These are phyloP conservation scores for Fraxinus velutina DNA, from an alignment of 305 asterid species.

Conservation along the genomic window DNA sequence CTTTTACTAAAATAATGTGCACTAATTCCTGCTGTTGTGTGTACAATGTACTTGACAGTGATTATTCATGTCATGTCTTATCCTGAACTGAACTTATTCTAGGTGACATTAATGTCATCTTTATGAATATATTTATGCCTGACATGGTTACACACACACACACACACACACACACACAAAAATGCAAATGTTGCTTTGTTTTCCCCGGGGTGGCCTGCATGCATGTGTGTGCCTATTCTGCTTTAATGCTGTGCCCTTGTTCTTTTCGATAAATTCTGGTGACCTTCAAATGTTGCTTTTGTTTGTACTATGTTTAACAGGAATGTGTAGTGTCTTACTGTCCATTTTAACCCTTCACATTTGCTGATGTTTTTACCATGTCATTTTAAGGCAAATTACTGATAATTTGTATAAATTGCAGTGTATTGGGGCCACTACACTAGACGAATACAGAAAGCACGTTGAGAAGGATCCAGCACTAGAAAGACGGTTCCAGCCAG, in stretches of 20 bases:
- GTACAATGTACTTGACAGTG: not conserved
- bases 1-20: not conserved
- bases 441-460: slow-evolving; percentile 90
- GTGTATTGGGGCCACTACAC: slow-evolving; percentile 98
- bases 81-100: not conserved
- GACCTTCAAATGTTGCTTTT: not conserved
- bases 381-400: not conserved
- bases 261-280: not conserved
- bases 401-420: slow-evolving; percentile 22
- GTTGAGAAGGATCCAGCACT: slow-evolving; percentile 99
- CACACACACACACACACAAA: not conserved
- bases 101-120: not conserved
- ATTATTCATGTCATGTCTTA: not conserved
- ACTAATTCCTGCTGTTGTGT: not conserved
- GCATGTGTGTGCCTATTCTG: not conserved
- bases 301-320: not conserved
- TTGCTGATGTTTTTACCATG: not conserved
- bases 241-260: not conserved
- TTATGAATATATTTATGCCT: not conserved
- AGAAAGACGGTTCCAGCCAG: slow-evolving; percentile 97
- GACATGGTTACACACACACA: not conserved
- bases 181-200: not conserved
- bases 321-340: not conserved
- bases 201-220: not conserved
- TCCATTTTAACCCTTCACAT: not conserved